phyloP scores from a whole-genome alignment of 805 yeast genomes.

The Wickerhamiella australiensis region DNA sequence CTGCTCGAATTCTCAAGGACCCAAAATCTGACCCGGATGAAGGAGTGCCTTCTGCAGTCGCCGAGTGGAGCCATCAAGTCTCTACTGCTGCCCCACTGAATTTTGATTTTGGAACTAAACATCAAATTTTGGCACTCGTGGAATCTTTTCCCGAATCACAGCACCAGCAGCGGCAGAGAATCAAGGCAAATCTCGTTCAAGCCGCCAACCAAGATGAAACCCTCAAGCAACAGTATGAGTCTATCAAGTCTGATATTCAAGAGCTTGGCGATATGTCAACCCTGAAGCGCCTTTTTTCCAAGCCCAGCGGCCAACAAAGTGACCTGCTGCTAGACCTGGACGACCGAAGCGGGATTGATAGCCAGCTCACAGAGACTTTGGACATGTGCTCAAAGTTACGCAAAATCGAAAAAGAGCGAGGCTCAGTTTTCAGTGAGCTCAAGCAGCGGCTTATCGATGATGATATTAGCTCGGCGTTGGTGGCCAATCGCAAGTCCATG shows the following conservation, averaged over 20 bases:
- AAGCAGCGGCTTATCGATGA: slow-evolving; percentile 63
- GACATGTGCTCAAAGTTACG: slow-evolving; percentile 49
- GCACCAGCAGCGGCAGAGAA: slow-evolving; percentile 17
- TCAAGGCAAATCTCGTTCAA: slow-evolving; percentile 28
- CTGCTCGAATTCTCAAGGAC: slow-evolving; percentile 33
- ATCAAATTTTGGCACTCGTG: slow-evolving; percentile 22
- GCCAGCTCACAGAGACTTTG: slow-evolving; percentile 40
- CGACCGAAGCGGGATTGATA: slow-evolving; percentile 26
- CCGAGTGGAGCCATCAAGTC: slow-evolving; percentile 32
- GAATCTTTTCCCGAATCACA: slow-evolving; percentile 17
- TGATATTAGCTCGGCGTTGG: slow-evolving; percentile 67
- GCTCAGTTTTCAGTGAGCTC: slow-evolving; percentile 47
- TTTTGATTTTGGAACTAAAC: slow-evolving; percentile 21
- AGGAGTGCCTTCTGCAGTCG: slow-evolving; percentile 32
- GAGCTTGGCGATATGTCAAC: slow-evolving; percentile 36
- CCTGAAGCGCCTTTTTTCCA: slow-evolving; percentile 6
- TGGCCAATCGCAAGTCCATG: slow-evolving; percentile 48
- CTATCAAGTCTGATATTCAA: slow-evolving; percentile 33
- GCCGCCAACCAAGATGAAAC: slow-evolving; percentile 43
- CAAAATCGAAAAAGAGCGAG: slow-evolving; percentile 51
- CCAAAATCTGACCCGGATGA: slow-evolving; percentile 10
- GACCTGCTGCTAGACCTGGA: slow-evolving; percentile 49
- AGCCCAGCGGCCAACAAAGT: not conserved
- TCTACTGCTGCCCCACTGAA: slow-evolving; percentile 12
- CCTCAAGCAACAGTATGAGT: slow-evolving; percentile 39